Evolutionary conservation across 352 stramenopile genomes (phyloP), one percentile per base, ranked within the genome.

Genomic region (Pythium pectinolyticum): DNA sequence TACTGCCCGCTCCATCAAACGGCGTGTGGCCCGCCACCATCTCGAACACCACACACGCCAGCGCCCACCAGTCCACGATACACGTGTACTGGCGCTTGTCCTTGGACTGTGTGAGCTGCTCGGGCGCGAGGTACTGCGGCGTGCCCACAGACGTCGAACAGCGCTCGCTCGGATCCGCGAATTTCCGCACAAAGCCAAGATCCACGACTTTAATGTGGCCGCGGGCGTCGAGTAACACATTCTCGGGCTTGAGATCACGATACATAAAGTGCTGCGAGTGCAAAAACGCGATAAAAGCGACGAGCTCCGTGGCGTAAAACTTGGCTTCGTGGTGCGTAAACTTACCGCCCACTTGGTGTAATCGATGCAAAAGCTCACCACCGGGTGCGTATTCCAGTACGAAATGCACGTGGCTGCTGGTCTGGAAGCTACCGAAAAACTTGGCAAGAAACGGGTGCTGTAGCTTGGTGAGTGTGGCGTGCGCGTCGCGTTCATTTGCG

Each of bases 201-300:
- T 94, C 84, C 0, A 90, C 73, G 34, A 92, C 74, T 46, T 78
- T 84, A 45, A 92, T 57, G 59, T 94, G 81, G 1, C 84, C 84
- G 6, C 54, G 37, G 3, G 74, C 71, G 45, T 94, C 84, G 41
- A 98, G 66, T 56, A 97, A 55, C 47, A 98, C 78, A 62, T 98
- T 98, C 53, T 97, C 87, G 5, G 89, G 89, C 70, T 97, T 97
- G 34, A 97, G 72, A 49, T 97, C 88, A 9, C 88, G 74, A 67
- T 96, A 96, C 69, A 96, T 90, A 53, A 75, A 88, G 15, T 72
- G 69, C 28, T 84, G 73, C 2, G 30, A 24, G 34, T 92, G 84
- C 17, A 78, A 80, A 14, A 50, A 66, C 47, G 81, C 71, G 46
- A 94, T 64, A 31, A 88, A 85, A n/a, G 79, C 35, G 34, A 90